Conservation (phyloP, 2,329 filamentous ascomycete genomes). For the Chaetomiaceae sp. region DNA sequence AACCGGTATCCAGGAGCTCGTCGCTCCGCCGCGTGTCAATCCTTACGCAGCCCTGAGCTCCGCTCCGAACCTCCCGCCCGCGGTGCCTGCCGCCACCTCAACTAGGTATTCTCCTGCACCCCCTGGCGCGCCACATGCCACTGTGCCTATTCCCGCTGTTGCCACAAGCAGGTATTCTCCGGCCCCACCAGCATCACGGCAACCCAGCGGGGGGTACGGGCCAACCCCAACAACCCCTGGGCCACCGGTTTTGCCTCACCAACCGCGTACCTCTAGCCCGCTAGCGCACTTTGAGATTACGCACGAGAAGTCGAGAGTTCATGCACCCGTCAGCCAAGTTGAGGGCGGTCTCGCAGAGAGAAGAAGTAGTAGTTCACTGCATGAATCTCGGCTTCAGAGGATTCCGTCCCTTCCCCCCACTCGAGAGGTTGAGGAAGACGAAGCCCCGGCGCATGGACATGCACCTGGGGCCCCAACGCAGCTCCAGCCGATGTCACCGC, state of each 20-base stretch:
- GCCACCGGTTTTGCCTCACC: constrained; percentile 50
- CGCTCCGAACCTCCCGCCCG: constrained; percentile 22
- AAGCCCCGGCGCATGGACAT: constrained; percentile 30
- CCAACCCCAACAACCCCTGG: constrained; percentile 35
- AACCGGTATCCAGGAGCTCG: constrained; percentile 39
- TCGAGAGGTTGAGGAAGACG: constrained; percentile 58
- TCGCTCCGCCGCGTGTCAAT: constrained; percentile 49
- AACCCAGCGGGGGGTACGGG: constrained; percentile 36
- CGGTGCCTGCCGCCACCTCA: constrained; percentile 30
- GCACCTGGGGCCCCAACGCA: constrained; percentile 4
- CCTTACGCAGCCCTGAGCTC: constrained; percentile 50
- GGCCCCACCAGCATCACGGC: constrained; percentile 33
- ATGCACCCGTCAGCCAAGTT: constrained; percentile 31
- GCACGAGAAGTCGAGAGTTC: constrained; percentile 36
- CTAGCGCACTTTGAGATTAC: constrained; percentile 59
- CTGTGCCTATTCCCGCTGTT: constrained; percentile 38
- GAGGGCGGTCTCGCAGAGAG: constrained; percentile 44
- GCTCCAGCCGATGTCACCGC: constrained; percentile 18
- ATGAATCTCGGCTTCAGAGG: constrained; percentile 52
- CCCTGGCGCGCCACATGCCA: constrained; percentile 36
- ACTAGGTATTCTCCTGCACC: constrained; percentile 61
- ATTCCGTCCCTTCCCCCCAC: constrained; percentile 58
- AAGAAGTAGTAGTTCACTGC: constrained; percentile 47
- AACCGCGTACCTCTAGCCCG: constrained; percentile 62
- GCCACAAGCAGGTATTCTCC: constrained; percentile 53